Evolutionary conservation across 2,329 filamentous ascomycete genomes (phyloP).

Genomic region (Simplicillium aogashimaense): DNA sequence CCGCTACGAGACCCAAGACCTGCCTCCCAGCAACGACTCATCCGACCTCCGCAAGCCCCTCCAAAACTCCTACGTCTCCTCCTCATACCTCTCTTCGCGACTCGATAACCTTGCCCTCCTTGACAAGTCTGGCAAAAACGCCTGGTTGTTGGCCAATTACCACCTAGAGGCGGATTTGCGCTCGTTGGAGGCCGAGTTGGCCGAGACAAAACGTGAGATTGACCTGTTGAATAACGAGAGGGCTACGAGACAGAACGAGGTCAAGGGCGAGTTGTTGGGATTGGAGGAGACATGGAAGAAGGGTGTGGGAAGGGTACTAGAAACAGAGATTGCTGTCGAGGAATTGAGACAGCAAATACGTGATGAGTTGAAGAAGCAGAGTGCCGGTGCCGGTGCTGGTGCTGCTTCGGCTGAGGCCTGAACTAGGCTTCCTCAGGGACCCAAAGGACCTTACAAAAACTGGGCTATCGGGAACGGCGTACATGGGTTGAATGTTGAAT

Average conservation of each 20-base stretch:
- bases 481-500: no score
- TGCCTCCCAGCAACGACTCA: constrained; percentile 20
- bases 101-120: constrained; percentile 57
- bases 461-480: no score
- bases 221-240: constrained; percentile 65
- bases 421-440: no score
- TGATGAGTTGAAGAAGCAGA: constrained; percentile 41
- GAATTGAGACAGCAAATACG: constrained; percentile 57
- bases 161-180: constrained; percentile 60
- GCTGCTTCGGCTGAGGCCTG: no score
- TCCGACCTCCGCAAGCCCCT: constrained; percentile 53
- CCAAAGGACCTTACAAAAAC: no score
- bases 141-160: constrained; percentile 81
- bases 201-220: constrained; percentile 53
- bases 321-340: constrained; percentile 80
- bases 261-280: constrained; percentile 60
- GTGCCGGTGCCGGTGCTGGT: constrained; percentile 2
- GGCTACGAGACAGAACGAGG: constrained; percentile 59
- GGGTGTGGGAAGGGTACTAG: constrained; percentile 69
- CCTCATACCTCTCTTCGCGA: constrained; percentile 41
- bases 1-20: constrained; percentile 71
- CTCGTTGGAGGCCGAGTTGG: constrained; percentile 65
- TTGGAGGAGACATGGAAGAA: constrained; percentile 72
- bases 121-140: constrained; percentile 75
- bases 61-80: constrained; percentile 38